Evolutionary conservation across 345 rosid species (phyloP).

Genomic region (Brassica cretica): DNA sequence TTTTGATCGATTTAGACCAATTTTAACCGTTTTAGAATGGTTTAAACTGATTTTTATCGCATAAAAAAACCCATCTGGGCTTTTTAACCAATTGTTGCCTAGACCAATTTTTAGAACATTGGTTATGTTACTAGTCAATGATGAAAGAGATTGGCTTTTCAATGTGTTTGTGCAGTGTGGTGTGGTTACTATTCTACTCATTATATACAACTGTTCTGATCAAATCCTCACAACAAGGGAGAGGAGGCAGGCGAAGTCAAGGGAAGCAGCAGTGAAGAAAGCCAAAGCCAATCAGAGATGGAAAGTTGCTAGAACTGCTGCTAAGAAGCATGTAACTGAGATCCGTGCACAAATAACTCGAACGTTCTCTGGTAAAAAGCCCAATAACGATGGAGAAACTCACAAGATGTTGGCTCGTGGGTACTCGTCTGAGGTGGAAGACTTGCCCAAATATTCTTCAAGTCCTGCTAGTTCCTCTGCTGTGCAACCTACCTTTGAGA

Average conservation of each 20-base stretch:
- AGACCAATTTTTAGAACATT: no score
- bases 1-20: no score
- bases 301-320: slow-evolving; percentile 71
- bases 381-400: slow-evolving; percentile 36
- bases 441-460: slow-evolving; percentile 30
- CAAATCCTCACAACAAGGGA: slow-evolving; percentile 78
- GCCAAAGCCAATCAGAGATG: slow-evolving; percentile 78
- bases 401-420: slow-evolving; percentile 48
- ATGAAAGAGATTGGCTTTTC: not conserved
- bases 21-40: no score
- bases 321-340: slow-evolving; percentile 66
- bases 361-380: slow-evolving; percentile 58
- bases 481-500: slow-evolving; percentile 46
- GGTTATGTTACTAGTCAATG: not conserved
- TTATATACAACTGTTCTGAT: slow-evolving; percentile 87
- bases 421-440: slow-evolving; percentile 42
- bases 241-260: slow-evolving; percentile 72
- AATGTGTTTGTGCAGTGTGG: slow-evolving; percentile 62
- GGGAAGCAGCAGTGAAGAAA: slow-evolving; percentile 85
- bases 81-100: no score
- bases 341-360: slow-evolving; percentile 63
- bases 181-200: slow-evolving; percentile 62
- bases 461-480: slow-evolving; percentile 41
- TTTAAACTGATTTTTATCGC: no score
- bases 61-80: no score